Evolutionary conservation across 2,329 filamentous ascomycete species (phyloP).

Genomic region (Phialophora macrospora): DNA sequence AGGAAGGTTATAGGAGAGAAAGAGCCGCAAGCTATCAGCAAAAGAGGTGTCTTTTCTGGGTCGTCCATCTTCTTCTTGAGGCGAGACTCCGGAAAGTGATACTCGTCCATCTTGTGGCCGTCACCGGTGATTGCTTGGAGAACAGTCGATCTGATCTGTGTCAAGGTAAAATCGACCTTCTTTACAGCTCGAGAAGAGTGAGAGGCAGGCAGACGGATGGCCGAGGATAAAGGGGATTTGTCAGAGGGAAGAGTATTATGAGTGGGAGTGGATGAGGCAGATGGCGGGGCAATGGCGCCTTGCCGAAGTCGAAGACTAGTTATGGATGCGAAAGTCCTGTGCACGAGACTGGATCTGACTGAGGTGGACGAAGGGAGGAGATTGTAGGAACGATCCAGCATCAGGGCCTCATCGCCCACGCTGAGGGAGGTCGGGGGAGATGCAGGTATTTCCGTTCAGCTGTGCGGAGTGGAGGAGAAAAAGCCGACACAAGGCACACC

Average conservation of each 20-base stretch:
- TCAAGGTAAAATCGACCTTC: slow-evolving; percentile 2
- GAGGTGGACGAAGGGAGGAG: slow-evolving; percentile 20
- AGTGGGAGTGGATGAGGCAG: slow-evolving; percentile 20
- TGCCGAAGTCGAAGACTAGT: slow-evolving; percentile 2
- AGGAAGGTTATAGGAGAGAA: slow-evolving; percentile 78
- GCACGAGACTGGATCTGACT: slow-evolving; percentile 5
- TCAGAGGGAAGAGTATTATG: slow-evolving; percentile 21
- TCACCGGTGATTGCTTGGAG: slow-evolving; percentile 36
- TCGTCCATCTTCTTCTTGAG: slow-evolving; percentile 55
- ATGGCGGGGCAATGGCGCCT: slow-evolving; percentile 26
- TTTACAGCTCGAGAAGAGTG: slow-evolving; percentile 2
- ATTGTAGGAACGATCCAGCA: slow-evolving; percentile 31
- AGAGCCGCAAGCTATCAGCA: slow-evolving; percentile 58
- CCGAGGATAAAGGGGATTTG: slow-evolving; percentile 30
- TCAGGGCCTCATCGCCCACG: slow-evolving; percentile 33
- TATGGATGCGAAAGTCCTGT: slow-evolving; percentile 10
- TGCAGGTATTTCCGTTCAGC: slow-evolving; percentile 22
- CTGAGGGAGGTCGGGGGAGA: slow-evolving; percentile 16
- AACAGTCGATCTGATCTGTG: slow-evolving; percentile 29
- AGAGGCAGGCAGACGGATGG: slow-evolving; percentile 19
- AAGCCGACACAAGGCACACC: slow-evolving; percentile 1
- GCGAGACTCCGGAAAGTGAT: slow-evolving; percentile 52
- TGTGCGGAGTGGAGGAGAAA: slow-evolving; percentile 24
- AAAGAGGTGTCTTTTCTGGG: slow-evolving; percentile 53
- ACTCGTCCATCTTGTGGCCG: slow-evolving; percentile 45